phyloP scores from a whole-genome alignment of 345 rosid genomes.

The Populus davidiana region DNA sequence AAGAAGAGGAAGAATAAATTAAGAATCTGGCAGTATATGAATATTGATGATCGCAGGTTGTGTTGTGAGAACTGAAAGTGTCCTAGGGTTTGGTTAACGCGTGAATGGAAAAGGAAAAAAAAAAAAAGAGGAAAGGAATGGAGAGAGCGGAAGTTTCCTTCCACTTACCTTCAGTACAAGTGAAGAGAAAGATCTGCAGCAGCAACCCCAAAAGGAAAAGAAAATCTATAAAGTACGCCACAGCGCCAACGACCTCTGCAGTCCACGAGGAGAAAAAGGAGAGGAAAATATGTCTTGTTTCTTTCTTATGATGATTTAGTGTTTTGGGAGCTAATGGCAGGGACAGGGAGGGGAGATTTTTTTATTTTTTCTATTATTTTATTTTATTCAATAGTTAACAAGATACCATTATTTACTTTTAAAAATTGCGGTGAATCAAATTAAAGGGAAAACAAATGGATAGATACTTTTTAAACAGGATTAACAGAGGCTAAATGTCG shows the following conservation, averaged over 20 bases:
- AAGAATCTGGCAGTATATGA: background rate
- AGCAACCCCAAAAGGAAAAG: background rate
- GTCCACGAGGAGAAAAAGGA: background rate
- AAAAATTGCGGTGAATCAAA: too few species aligned
- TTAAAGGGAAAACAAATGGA: too few species aligned
- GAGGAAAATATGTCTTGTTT: background rate
- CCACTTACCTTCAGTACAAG: background rate
- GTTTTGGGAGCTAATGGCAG: background rate
- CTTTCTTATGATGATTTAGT: background rate
- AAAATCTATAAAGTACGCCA: background rate
- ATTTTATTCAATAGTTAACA: too few species aligned
- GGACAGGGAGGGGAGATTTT: too few species aligned
- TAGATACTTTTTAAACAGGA: background rate
- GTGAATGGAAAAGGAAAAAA: background rate
- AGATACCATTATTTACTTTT: too few species aligned
- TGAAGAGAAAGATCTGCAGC: constrained; percentile 5
- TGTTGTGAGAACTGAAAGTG: background rate
- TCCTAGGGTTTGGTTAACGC: background rate
- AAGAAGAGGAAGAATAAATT: background rate
- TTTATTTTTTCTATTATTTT: too few species aligned
- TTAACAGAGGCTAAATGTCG: background rate
- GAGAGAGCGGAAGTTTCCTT: background rate
- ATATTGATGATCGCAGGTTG: background rate
- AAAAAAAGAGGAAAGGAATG: background rate
- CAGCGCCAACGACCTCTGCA: background rate